phyloP scores from a whole-genome alignment of 495 filamentous ascomycete species.

The Annulohypoxylon bovei region DNA sequence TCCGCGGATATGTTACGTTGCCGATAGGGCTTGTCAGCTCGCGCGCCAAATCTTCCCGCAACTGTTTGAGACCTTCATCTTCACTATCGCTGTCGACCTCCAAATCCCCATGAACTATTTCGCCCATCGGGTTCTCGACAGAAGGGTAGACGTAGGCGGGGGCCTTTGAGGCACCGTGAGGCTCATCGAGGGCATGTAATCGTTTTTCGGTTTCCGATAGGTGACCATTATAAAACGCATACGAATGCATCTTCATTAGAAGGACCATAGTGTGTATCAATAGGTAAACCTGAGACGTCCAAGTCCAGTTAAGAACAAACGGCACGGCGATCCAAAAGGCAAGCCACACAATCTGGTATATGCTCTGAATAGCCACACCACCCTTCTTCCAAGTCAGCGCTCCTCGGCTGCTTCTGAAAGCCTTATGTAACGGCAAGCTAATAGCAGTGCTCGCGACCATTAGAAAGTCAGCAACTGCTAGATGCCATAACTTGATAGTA shows the following conservation, averaged over 20 bases:
- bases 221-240: conserved; percentile 97
- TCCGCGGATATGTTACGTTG: conserved; percentile 87
- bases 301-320: conserved; percentile 88
- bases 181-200: conserved; percentile 80
- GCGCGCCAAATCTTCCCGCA: conserved; percentile 87
- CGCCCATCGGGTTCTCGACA: conserved; percentile 62
- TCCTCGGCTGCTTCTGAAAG: conserved; percentile 66
- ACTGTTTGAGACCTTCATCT: conserved; percentile 64
- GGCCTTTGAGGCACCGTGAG: conserved; percentile 71
- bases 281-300: conserved; percentile 94
- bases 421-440: conserved; percentile 76
- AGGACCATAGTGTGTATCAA: conserved; percentile 89
- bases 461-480: conserved; percentile 80
- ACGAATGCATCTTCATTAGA: conserved; percentile 99
- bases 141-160: conserved; percentile 82
- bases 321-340: conserved; percentile 87
- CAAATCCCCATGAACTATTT: conserved; percentile 42
- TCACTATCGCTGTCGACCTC: conserved; percentile 47
- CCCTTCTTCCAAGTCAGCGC: conserved; percentile 76
- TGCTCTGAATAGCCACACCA: conserved; percentile 82
- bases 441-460: conserved; percentile 83
- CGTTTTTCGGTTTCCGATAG: conserved; percentile 85
- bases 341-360: conserved; percentile 83
- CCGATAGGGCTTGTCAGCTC: conserved; percentile 92
- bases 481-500: conserved; percentile 84